Evolutionary conservation across 2,329 filamentous ascomycete species (phyloP).

Genomic region (Lasiodiplodia citricola): DNA sequence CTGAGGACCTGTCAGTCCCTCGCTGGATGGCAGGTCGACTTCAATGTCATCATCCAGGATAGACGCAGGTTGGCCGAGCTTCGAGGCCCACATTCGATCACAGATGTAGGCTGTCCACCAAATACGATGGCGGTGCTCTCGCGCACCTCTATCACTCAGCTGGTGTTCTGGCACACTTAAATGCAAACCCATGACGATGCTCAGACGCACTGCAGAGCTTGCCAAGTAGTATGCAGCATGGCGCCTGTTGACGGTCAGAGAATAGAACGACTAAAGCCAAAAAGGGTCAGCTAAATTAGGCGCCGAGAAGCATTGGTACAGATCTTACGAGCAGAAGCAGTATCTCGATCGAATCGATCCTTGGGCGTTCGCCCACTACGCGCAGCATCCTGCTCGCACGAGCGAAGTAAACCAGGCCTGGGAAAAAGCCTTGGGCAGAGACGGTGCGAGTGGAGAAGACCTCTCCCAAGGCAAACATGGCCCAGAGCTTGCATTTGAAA

Average conservation of each 20-base stretch:
- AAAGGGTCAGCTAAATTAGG: background rate
- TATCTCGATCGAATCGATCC: slow-evolving; percentile 52
- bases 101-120: slow-evolving; percentile 45
- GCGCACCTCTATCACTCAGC: slow-evolving; percentile 42
- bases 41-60: slow-evolving; percentile 45
- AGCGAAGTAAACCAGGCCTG: slow-evolving; percentile 52
- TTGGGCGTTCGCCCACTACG: slow-evolving; percentile 50
- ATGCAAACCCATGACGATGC: slow-evolving; percentile 53
- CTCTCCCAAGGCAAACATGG: slow-evolving; percentile 54
- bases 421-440: slow-evolving; percentile 44
- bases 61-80: slow-evolving; percentile 40
- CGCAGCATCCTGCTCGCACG: slow-evolving; percentile 47
- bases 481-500: slow-evolving; percentile 50
- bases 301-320: background rate
- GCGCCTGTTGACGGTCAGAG: slow-evolving; percentile 51
- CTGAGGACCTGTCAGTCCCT: slow-evolving; percentile 34
- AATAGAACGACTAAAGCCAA: slow-evolving; percentile 49
- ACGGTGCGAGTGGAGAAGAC: slow-evolving; percentile 51
- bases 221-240: slow-evolving; percentile 53
- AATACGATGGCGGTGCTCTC: slow-evolving; percentile 41
- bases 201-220: slow-evolving; percentile 52
- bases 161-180: slow-evolving; percentile 47
- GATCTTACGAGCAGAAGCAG: slow-evolving; percentile 50
- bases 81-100: slow-evolving; percentile 43
- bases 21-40: slow-evolving; percentile 49